Evolutionary conservation across 768 basidiomycete species (phyloP), one percentile per base, ranked within the genome.

Genomic region (Leccinum longicurvipes): DNA sequence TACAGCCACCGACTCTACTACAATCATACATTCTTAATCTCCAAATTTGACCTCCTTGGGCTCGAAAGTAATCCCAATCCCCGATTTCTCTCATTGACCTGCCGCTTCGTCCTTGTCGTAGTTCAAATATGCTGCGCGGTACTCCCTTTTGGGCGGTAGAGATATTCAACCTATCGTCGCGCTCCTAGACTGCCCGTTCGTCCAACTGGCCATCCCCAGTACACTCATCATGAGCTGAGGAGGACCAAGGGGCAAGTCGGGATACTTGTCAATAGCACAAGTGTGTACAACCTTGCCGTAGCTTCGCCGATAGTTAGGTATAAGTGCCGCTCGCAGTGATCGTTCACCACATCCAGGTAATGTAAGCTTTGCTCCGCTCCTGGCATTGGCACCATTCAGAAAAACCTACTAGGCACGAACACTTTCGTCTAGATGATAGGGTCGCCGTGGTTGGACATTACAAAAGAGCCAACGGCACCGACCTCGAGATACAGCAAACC

Each of bases 281-380:
- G 73, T 74, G n/a, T 74, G 71, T 28, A 74, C 68, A 4, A 72
- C 66, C 69, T 80, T 82, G 39, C 78, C 81, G 55, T 79, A 82
- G 3, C 77, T 77, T 45, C 69, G 65, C 53, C 81, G 77, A 3
- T 80, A 65, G 54, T 77, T 73, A 9, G 72, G 67, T 77, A 81
- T 80, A 3, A 66, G 0, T 67, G 71, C 57, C 76, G 67, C 54
- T 78, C 73, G 3, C 73, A 69, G 12, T 59, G 50, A 44, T 77
- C 74, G 24, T 73, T 72, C 12, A 71, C 67, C 8, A 59, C 56
- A 25, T 54, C 69, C 67, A n/a, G 15, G 3, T 27, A 23, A 32
- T 11, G 42, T 58, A 39, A 56, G 53, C n/a, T 19, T 19, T 29
- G 31, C 6, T 14, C 4, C 25, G 4, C 44, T 7, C 34, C 17